Evolutionary conservation across 495 filamentous ascomycete genomes (phyloP), one percentile per base, ranked within the genome.

Genomic region (Xylaria telfairii): DNA sequence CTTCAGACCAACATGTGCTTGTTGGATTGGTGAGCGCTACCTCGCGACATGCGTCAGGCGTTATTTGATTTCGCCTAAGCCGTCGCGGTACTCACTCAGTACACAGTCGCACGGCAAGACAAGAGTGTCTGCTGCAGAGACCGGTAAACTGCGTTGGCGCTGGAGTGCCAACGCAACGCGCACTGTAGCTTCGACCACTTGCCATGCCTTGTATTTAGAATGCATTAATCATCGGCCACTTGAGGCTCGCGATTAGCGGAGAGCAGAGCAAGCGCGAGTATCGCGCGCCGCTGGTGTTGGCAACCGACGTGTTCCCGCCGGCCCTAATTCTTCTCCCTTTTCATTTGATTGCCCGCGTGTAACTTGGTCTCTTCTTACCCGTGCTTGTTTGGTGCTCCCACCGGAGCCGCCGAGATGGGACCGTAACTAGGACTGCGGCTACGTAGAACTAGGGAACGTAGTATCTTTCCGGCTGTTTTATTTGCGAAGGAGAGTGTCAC

Each of bases 341-440:
- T 34, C 44, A 44, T 49, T 39, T 54, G 17, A 21, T 53, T 41
- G 15, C 24, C 26, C 7, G 34, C 30, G 54, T 60, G 54, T 32
- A 32, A 69, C 56, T 69, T 62, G 10, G 21, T n/a, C 10, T 68
- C 24, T 21, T 8, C 42, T 49, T 51, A 54, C 41, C 15, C n/a
- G 53, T 51, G 21, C n/a, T 46, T 47, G 34, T 28, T 69, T 21
- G 24, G 39, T 42, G 15, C 13, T 63, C 37, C 34, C n/a, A 30
- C 12, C 7, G 34, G 59, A 56, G 46, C 61, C 49, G 60, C 68
- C 68, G 68, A 70, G 24, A 70, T 59, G 47, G 47, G 51, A 61
- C 68, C 68, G 68, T 65, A 34, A 15, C 24, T 34, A 30, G 49
- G 19, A 46, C 30, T 57, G 9, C 47, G 47, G 47, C 37, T 70